Evolutionary conservation across 306 rosid species (phyloP), one percentile per base, ranked within the genome.

Genomic region (Trifolium dubium): DNA sequence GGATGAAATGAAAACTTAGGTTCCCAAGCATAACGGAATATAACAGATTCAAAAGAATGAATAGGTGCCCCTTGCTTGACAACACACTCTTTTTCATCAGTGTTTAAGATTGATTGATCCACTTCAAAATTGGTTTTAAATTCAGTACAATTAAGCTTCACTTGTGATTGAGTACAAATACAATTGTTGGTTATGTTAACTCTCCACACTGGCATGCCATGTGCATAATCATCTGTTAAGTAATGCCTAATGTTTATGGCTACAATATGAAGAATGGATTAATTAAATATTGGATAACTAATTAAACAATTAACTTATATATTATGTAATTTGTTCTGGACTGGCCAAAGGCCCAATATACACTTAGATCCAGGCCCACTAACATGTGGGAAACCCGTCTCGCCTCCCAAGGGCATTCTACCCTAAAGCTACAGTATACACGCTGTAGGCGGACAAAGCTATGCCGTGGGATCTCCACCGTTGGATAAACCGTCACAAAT

Each of bases 111-210:
- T 35, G 75, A 12, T 14, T 47, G 71, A 17, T 66, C 74, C 10
- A 23, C n/a, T 0, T 5, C 7, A 8, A 55, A 2, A 55, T 23
- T 3, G 23, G 62, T 8, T 55, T 7, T 58, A 47, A 79, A 79
- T 10, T 32, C 79, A 46, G 1, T 2, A 56, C 83, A 73, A 0
- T 66, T 58, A 0, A 79, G 39, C 74, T 46, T 46, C 30, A 73
- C 70, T 10, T 79, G 37, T 13, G 64, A 56, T 12, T 56, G 79
- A 37, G 6, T 0, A 67, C 83, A 79, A 0, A 0, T 2, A 56
- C 83, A 72, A 2, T 14, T 40, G 67, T 63, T 78, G 7, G 50
- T 64, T 7, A 78, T 1, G n/a, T 10, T 78, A 35, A 71, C 68
- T 3, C 7, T 63, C 82, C 47, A 39, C 23, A 29, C 62, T 2